Conservation (phyloP, 164 flowering plant species). For the Tetrastigma voinierianum region DNA sequence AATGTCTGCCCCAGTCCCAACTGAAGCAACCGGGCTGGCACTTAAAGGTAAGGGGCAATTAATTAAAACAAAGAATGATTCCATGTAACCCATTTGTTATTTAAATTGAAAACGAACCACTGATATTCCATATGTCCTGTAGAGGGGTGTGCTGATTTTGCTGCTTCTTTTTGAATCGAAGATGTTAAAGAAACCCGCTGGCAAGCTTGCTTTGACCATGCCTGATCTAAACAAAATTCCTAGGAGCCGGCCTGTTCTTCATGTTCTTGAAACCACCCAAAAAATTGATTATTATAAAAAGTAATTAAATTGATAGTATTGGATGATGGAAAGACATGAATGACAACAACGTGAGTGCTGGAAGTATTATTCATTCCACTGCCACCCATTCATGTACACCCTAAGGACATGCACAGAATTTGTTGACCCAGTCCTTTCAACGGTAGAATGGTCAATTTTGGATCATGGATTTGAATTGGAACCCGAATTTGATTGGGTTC, state of each 20-base stretch:
- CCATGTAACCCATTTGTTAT: constrained; percentile 11
- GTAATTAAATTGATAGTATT: background rate
- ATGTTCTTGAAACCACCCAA: background rate
- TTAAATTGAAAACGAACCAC: background rate
- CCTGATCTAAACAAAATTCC: background rate
- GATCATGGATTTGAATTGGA: too few species aligned
- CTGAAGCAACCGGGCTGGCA: too few species aligned
- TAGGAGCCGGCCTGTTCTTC: constrained; percentile 4
- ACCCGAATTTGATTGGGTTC: too few species aligned
- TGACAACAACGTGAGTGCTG: constrained; percentile 27
- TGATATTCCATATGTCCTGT: constrained; percentile 11
- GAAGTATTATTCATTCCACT: background rate
- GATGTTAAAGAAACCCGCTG: constrained; percentile 13
- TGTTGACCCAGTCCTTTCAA: too few species aligned
- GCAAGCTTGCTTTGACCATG: constrained; percentile 5
- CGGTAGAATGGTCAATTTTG: too few species aligned
- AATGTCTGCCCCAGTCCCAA: too few species aligned
- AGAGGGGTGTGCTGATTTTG: constrained; percentile 2
- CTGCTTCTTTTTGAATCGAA: background rate
- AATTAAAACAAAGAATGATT: constrained; percentile 9
- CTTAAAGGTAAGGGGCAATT: constrained; percentile 6
- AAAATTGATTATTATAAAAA: background rate
- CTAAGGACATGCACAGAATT: too few species aligned
- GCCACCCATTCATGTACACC: too few species aligned
- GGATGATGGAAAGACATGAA: constrained; percentile 13